These are phyloP conservation scores for Phytophthora vignae DNA, from an alignment of 352 stramenopile genomes.

Conservation along the genomic window DNA sequence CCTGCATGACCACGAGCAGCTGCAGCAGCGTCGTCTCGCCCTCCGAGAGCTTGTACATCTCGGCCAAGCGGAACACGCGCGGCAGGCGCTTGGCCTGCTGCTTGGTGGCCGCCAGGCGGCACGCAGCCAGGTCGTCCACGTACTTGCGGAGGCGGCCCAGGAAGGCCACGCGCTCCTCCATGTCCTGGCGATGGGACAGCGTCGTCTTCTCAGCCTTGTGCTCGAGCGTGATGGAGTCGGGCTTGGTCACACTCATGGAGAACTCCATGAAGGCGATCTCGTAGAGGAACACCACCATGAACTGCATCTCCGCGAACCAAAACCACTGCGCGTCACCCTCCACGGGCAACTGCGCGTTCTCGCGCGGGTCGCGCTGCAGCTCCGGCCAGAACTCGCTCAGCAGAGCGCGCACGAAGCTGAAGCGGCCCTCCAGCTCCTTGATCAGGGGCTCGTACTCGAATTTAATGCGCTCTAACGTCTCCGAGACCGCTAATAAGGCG, in stretches of 20 bases:
- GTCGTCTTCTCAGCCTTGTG: slow-evolving; percentile 52
- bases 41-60: slow-evolving; percentile 78
- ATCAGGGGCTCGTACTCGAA: slow-evolving; percentile 40
- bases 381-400: slow-evolving; percentile 78
- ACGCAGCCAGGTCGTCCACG: slow-evolving; percentile 59
- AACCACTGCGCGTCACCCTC: slow-evolving; percentile 77
- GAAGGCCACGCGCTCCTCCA: slow-evolving; percentile 82
- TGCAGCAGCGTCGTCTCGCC: slow-evolving; percentile 83
- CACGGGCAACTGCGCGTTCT: slow-evolving; percentile 46
- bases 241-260: slow-evolving; percentile 83
- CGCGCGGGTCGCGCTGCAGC: slow-evolving; percentile 56
- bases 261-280: slow-evolving; percentile 91
- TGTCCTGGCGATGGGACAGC: slow-evolving; percentile 71
- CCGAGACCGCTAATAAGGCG: background rate
- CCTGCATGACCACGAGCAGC: slow-evolving; percentile 84
- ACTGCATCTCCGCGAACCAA: slow-evolving; percentile 86
- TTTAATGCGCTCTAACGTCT: slow-evolving; percentile 25
- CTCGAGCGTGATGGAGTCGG: slow-evolving; percentile 66
- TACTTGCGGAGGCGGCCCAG: slow-evolving; percentile 70
- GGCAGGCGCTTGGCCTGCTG: slow-evolving; percentile 47
- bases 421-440: slow-evolving; percentile 43
- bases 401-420: slow-evolving; percentile 70
- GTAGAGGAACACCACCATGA: slow-evolving; percentile 83
- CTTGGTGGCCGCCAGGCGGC: slow-evolving; percentile 58
- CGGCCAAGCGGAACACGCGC: slow-evolving; percentile 76